Percentiles rank a stretch among this genome's conserved stretches.
phyloP scores from a whole-genome alignment of 495 filamentous ascomycete genomes.

The Neurospora discreta region DNA sequence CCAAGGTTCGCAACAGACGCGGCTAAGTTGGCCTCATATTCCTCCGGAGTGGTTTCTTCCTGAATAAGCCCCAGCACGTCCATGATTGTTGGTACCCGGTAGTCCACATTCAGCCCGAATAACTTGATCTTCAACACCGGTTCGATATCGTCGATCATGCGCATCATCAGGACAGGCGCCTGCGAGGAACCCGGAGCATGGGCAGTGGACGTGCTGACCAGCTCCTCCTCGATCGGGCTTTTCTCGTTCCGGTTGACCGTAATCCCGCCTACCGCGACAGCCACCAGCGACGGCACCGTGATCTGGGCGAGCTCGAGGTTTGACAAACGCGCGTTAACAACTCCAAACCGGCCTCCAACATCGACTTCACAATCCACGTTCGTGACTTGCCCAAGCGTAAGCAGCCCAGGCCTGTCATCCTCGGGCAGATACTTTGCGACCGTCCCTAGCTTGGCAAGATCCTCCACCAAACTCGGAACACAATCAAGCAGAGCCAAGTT shows the following conservation, averaged over 20 bases:
- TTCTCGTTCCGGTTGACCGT: conserved; percentile 48
- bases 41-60: conserved; percentile 58
- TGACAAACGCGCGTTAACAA: conserved; percentile 41
- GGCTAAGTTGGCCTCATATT: conserved; percentile 63
- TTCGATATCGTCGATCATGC: conserved; percentile 90
- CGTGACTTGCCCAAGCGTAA: conserved; percentile 60
- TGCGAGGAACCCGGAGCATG: conserved; percentile 26
- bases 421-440: conserved; percentile 93
- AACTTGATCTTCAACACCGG: conserved; percentile 81
- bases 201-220: conserved; percentile 35
- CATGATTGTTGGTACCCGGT: conserved; percentile 71
- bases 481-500: conserved; percentile 49
- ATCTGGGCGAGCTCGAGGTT: conserved; percentile 73
- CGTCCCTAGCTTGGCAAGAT: conserved; percentile 68
- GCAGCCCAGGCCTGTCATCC: conserved; percentile 82
- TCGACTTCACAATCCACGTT: conserved; percentile 47
- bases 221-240: conserved; percentile 51
- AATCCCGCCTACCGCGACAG: conserved; percentile 55
- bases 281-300: conserved; percentile 67
- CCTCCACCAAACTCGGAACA: conserved; percentile 60
- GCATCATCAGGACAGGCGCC: conserved; percentile 45
- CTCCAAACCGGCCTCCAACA: conserved; percentile 54
- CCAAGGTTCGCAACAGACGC: conserved; percentile 70
- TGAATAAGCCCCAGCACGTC: conserved; percentile 54
- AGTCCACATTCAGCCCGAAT: conserved; percentile 70